These are phyloP conservation scores for Kazachstania kunashirensis DNA, from an alignment of 805 yeast species.

Conservation along the genomic window DNA sequence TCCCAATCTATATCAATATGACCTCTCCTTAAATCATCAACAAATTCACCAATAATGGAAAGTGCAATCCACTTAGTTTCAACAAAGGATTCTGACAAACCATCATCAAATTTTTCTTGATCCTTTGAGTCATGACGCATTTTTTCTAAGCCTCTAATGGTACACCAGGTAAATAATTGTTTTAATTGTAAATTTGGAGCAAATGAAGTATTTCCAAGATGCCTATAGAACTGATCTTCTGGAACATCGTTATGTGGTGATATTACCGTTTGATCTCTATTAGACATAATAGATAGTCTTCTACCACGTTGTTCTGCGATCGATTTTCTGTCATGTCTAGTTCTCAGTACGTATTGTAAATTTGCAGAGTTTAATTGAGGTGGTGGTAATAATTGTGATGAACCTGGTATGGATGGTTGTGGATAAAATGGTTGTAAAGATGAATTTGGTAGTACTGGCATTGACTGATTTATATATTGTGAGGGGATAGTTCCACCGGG, in stretches of 20 bases:
- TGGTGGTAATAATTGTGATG: slow-evolving; percentile 21
- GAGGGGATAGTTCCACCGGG: slow-evolving; percentile 4
- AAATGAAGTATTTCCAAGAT: slow-evolving; percentile 23
- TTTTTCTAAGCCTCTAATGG: slow-evolving; percentile 19
- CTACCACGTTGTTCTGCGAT: slow-evolving; percentile 24
- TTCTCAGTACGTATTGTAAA: slow-evolving; percentile 8
- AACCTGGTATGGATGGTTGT: slow-evolving; percentile 6
- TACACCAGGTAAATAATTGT: slow-evolving; percentile 28
- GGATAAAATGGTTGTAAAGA: slow-evolving; percentile 24
- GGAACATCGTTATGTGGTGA: slow-evolving; percentile 29
- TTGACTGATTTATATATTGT: slow-evolving; percentile 14
- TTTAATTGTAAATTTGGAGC: slow-evolving; percentile 23
- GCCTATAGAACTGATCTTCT: slow-evolving; percentile 26
- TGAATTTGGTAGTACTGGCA: slow-evolving; percentile 18
- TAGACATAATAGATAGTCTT: slow-evolving; percentile 22
- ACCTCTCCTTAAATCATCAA: slow-evolving; percentile 24
- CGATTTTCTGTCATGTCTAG: slow-evolving; percentile 14
- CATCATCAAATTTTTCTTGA: neutral
- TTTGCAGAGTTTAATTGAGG: slow-evolving; percentile 19
- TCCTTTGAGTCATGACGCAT: slow-evolving; percentile 6
- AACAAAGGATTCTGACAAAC: slow-evolving; percentile 1
- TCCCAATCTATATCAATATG: slow-evolving; percentile 24
- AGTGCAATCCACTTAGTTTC: slow-evolving; percentile 19
- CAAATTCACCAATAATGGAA: slow-evolving; percentile 24
- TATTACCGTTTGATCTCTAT: slow-evolving; percentile 18